Conservation (phyloP, 2,329 filamentous ascomycete species). For the Plectosphaerella sp. region DNA sequence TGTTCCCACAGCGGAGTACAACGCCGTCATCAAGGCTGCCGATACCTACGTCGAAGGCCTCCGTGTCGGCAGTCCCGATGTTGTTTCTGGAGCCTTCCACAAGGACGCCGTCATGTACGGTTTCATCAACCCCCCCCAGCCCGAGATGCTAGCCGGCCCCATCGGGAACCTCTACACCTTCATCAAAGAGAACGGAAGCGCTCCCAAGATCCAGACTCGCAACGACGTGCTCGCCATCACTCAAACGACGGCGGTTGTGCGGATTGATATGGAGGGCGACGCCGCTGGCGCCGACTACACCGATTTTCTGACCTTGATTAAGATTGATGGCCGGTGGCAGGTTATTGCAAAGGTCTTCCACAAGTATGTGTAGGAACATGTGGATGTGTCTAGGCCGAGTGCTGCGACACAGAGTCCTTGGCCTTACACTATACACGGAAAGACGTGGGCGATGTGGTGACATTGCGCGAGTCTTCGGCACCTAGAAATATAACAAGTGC, state of each 20-base stretch:
- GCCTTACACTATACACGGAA: too few species aligned
- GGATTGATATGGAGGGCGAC: conserved; percentile 10
- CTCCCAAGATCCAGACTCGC: conserved; percentile 4
- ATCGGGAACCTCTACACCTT: not conserved
- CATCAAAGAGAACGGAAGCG: not conserved
- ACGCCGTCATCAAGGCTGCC: conserved; percentile 5
- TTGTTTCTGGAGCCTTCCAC: conserved; percentile 7
- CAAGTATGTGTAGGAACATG: too few species aligned
- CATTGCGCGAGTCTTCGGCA: too few species aligned
- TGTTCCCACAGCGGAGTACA: conserved; percentile 6
- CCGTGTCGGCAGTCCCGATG: not conserved
- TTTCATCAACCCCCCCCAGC: conserved; percentile 1
- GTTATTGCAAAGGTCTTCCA: conserved; percentile 11
- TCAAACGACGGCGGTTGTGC: conserved; percentile 11
- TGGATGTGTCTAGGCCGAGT: too few species aligned
- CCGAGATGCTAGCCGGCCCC: conserved; percentile 4
- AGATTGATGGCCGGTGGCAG: conserved; percentile 9
- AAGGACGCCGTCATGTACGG: conserved; percentile 11
- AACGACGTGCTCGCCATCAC: conserved; percentile 12
- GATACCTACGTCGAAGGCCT: conserved; percentile 8
- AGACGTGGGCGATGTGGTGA: too few species aligned
- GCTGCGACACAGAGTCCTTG: too few species aligned
- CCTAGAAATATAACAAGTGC: too few species aligned
- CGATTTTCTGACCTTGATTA: conserved; percentile 12
- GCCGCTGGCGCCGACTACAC: conserved; percentile 5